phyloP scores from a whole-genome alignment of 805 yeast genomes.

The Candida boidinii region DNA sequence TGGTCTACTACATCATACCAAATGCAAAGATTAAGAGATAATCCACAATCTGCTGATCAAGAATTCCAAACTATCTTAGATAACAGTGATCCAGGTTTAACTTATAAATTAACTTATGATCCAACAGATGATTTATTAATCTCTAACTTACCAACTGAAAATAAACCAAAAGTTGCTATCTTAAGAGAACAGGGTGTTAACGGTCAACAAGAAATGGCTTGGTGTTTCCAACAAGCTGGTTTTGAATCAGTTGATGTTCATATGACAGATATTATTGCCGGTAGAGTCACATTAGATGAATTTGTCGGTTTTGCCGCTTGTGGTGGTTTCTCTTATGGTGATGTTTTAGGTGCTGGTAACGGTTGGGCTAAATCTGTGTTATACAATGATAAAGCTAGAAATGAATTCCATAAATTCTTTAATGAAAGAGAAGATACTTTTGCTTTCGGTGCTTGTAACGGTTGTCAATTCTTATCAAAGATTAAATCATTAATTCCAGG shows the following conservation, averaged over 20 bases:
- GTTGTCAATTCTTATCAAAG: slow-evolving; percentile 92
- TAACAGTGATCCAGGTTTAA: slow-evolving; percentile 83
- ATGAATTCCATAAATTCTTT: slow-evolving; percentile 75
- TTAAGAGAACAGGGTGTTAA: slow-evolving; percentile 98
- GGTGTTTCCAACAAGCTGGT: slow-evolving; percentile 92
- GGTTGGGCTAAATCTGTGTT: slow-evolving; percentile 98
- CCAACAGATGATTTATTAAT: slow-evolving; percentile 42
- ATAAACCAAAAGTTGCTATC: slow-evolving; percentile 91
- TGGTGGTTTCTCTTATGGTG: slow-evolving; percentile 99
- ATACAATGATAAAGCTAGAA: slow-evolving; percentile 68
- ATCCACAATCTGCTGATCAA: slow-evolving; percentile 83
- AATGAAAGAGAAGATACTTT: slow-evolving; percentile 83
- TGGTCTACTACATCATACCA: slow-evolving; percentile 89
- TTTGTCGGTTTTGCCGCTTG: slow-evolving; percentile 96
- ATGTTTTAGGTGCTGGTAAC: slow-evolving; percentile 96
- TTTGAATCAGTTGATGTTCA: slow-evolving; percentile 92
- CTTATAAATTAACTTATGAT: slow-evolving; percentile 67
- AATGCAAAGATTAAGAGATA: slow-evolving; percentile 87
- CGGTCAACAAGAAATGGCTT: slow-evolving; percentile 98
- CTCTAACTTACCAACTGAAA: slow-evolving; percentile 22
- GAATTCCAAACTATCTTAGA: slow-evolving; percentile 71
- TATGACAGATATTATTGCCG: slow-evolving; percentile 84
- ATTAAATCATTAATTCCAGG: slow-evolving; percentile 87
- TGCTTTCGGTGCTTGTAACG: slow-evolving; percentile 97
- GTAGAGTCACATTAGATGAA: slow-evolving; percentile 60